Evolutionary conservation across 345 rosid species (phyloP), one percentile per base, ranked within the genome.

Genomic region (Anacardium occidentale): DNA sequence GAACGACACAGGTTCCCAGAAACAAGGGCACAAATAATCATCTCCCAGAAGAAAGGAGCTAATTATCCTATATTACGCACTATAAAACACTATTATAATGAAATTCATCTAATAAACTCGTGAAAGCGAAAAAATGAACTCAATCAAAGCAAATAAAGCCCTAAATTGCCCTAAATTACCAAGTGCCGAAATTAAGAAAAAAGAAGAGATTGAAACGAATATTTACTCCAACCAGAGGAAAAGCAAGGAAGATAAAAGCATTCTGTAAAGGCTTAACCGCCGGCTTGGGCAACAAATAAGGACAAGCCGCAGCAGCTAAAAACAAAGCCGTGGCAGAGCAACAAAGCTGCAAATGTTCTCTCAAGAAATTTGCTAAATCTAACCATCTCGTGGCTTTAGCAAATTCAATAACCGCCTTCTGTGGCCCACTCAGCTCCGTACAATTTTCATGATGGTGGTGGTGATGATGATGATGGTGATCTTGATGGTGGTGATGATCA

Each of bases 171-270:
- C 13, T 24, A 22, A 20, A 40, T 17, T 24, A 17, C 10, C 44
- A 40, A 13, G 0, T 13, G 21, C 50, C 48, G 51, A 62, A 14
- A 52, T 5, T 14, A 45, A 50, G 59, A 25, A 5, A 69, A 42
- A 21, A 40, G n/a, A 45, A 60, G 34, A n/a, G 26, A 44, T 44
- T 10, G 67, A 74, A 69, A 40, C 51, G 0, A 65, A 66, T 11
- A 2, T 73, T 78, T 86, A 90, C 98, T 80, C 98, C 99, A 51
- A 92, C 99, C 15, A 92, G 92, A 62, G 99, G 98, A 75, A 92
- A 95, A 48, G 88, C 97, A 37, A 89, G 51, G 52, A 84, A 73
- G 75, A 92, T 80, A 75, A 91, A 82, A 1, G 92, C 83, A 58
- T 84, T 87, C 71, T 89, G 97, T 40, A 91, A 74, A 65, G 89